Evolutionary conservation across 208 protist species (phyloP), one percentile per base, ranked within the genome.

Genomic region (Trypanosoma brucei): DNA sequence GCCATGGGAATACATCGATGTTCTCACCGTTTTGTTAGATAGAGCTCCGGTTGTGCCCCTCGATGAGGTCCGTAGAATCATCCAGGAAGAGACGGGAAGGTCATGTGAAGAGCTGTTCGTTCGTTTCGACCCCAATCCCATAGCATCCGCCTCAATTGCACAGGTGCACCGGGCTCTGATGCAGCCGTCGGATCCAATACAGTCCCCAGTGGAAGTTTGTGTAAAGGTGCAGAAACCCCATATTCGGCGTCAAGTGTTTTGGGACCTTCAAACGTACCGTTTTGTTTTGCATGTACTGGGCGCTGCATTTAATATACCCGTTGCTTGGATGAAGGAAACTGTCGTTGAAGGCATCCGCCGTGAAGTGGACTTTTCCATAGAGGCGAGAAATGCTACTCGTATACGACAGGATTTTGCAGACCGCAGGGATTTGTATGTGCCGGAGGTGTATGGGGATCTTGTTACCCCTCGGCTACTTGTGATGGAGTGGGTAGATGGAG

Each of bases 171-270:
- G 73, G 3, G 90, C 88, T 33, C 66, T 75, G 68, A 53, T 96
- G 40, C 71, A 72, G 2, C 63, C 63, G 3, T 49, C 65, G 30
- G 52, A 22, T 11, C 61, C 65, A 38, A 46, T 53, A 34, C 75
- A 64, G 7, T 66, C 64, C 2, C 33, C 68, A 2, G 33, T 62
- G 4, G 57, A 66, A 49, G 94, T 98, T 5, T 96, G 94, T 2
- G 93, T 98, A 22, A 98, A 98, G 76, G 92, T 98, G 49, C 94
- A 93, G 33, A 94, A 96, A 70, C 89, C 88, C 35, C 71, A 79
- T 38, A 84, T 97, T 38, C 68, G 57, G 6, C 76, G 75, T 40
- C 88, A 95, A 36, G 72, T 93, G n/a, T 68, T 70, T 37, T 93
- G 85, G 76, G 93, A 98, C 66, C 66, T 97, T 7, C 71, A 70